Percentiles rank a stretch among this genome's conserved stretches.
phyloP scores from a whole-genome alignment of 2,329 filamentous ascomycete genomes.

The Fusarium succisae region DNA sequence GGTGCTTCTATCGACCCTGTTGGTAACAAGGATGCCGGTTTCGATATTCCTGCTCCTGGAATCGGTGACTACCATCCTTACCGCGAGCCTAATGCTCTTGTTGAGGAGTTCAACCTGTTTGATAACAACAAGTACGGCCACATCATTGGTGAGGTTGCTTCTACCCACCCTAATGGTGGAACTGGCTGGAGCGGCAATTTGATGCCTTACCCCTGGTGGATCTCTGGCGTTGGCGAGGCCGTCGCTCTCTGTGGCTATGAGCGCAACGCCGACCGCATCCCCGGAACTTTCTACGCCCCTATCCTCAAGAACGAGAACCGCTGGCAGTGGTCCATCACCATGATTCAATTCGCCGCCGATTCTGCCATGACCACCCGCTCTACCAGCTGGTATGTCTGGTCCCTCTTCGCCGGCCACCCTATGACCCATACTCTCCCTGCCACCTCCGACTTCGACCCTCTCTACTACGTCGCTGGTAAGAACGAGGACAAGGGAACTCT shows the following conservation, averaged over 20 bases:
- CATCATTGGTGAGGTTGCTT: conserved; percentile 61
- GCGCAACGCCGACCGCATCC: conserved; percentile 68
- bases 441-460: conserved; percentile 53
- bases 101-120: conserved; percentile 61
- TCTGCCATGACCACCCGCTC: conserved; percentile 58
- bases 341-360: conserved; percentile 60
- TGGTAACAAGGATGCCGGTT: conserved; percentile 31
- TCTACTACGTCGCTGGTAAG: conserved; percentile 61
- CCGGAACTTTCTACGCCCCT: conserved; percentile 62
- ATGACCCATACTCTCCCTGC: conserved; percentile 59
- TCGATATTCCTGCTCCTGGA: conserved; percentile 53
- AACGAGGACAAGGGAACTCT: conserved; percentile 52
- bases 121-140: conserved; percentile 56
- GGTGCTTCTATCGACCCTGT: conserved; percentile 53
- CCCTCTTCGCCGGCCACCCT: conserved; percentile 57
- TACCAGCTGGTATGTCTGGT: conserved; percentile 61
- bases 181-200: conserved; percentile 57
- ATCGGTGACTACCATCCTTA: conserved; percentile 64
- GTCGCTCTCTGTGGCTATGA: conserved; percentile 73
- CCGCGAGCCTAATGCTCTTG: conserved; percentile 59
- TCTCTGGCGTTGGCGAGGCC: conserved; percentile 68
- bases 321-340: conserved; percentile 63
- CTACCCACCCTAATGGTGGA: conserved; percentile 62
- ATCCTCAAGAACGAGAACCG: conserved; percentile 60
- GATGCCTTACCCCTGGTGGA: conserved; percentile 63